These are phyloP conservation scores for Prunella vulgaris DNA, from an alignment of 257 asterid species.

Conservation along the genomic window DNA sequence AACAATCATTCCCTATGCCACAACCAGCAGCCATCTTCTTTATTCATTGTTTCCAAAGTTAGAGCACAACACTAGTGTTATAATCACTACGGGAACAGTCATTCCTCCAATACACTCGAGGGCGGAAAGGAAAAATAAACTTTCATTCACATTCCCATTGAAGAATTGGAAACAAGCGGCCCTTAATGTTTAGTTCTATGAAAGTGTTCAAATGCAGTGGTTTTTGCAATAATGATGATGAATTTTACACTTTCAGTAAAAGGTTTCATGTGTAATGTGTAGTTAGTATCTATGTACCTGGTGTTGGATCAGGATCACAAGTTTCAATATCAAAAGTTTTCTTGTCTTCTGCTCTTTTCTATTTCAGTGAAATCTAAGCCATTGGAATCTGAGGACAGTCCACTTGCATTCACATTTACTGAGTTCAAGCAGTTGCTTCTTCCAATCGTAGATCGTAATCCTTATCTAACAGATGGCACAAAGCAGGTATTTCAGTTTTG, in stretches of 20 bases:
- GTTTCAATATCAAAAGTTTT: not conserved
- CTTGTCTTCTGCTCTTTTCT: constrained; percentile 10
- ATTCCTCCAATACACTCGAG: no score
- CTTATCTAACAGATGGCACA: constrained; percentile 89
- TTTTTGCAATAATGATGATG: not conserved
- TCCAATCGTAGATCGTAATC: constrained; percentile 86
- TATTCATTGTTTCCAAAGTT: no score
- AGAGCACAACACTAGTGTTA: no score
- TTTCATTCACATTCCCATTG: no score
- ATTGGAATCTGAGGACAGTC: constrained; percentile 43
- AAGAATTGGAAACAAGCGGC: no score
- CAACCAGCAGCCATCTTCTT: no score
- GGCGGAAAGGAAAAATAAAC: no score
- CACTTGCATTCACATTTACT: constrained; percentile 47
- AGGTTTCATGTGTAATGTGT: not conserved
- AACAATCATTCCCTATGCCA: no score
- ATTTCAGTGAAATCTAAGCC: constrained; percentile 55
- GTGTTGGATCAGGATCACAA: not conserved
- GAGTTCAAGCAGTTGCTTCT: constrained; percentile 85
- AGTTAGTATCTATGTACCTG: not conserved
- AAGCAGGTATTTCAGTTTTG: constrained; percentile 55
- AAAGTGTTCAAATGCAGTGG: not conserved
- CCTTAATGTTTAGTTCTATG: not conserved
- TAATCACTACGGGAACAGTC: no score
- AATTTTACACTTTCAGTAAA: not conserved